Evolutionary conservation across 2,329 filamentous ascomycete species (phyloP).

Genomic region (Penicillium sp.): DNA sequence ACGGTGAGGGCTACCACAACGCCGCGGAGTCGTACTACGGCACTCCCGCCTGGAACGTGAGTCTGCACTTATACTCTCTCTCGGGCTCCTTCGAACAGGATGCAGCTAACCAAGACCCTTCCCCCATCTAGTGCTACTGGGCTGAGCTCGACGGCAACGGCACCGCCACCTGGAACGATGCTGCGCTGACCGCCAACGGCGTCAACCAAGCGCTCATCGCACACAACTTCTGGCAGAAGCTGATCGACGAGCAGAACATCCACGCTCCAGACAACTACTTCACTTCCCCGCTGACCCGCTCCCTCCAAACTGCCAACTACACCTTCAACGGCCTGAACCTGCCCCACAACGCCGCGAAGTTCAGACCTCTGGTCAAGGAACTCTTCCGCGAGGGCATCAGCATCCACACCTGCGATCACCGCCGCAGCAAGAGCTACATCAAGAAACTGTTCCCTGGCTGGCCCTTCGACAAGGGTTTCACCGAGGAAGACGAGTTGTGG

Average conservation of each 20-base stretch:
- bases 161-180: conserved; percentile 60
- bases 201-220: conserved; percentile 52
- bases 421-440: conserved; percentile 55
- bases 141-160: conserved; percentile 59
- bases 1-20: conserved; percentile 65
- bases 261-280: conserved; percentile 59
- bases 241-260: conserved; percentile 52
- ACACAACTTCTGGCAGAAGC: conserved; percentile 54
- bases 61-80: conserved; percentile 23
- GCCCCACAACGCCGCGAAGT: conserved; percentile 46
- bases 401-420: conserved; percentile 63
- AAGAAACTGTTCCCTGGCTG: conserved; percentile 52
- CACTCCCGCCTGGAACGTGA: conserved; percentile 62
- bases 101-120: neutral
- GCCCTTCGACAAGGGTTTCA: conserved; percentile 57
- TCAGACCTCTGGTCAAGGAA: conserved; percentile 60
- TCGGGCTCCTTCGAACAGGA: neutral
- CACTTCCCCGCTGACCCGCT: conserved; percentile 59
- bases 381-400: conserved; percentile 61
- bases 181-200: conserved; percentile 57
- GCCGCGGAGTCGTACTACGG: conserved; percentile 62
- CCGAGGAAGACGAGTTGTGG: conserved; percentile 60
- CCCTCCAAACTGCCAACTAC: conserved; percentile 58
- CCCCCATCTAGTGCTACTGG: conserved; percentile 56
- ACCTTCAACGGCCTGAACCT: conserved; percentile 55